These are phyloP conservation scores for Populus ilicifolia DNA, from an alignment of 345 rosid genomes.

Conservation along the genomic window DNA sequence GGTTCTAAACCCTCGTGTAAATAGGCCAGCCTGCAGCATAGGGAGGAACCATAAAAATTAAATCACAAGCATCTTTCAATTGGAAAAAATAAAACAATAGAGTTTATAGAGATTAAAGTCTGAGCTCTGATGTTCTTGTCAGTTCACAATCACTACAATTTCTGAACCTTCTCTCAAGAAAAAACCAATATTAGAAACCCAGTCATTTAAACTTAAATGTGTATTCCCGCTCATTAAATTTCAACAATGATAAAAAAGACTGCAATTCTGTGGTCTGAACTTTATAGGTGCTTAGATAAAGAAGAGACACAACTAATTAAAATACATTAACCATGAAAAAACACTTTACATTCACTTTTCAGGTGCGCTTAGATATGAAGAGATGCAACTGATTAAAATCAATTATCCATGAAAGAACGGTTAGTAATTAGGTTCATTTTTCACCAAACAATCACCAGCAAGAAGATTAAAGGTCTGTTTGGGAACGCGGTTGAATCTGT, in stretches of 20 bases:
- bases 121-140: neutral
- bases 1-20: conserved; percentile 96
- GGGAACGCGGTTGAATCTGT: too few species aligned
- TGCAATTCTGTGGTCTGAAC: neutral
- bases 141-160: neutral
- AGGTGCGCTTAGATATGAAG: neutral
- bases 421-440: neutral
- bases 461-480: too few species aligned
- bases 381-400: neutral
- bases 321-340: neutral
- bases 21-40: conserved; percentile 65
- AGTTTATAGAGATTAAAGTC: neutral
- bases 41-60: conserved; percentile 12
- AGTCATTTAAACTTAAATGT: too few species aligned
- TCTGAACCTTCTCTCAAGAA: neutral
- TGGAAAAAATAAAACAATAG: neutral
- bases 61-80: neutral
- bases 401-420: neutral
- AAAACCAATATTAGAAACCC: neutral
- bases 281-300: neutral
- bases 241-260: neutral
- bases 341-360: neutral
- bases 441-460: neutral
- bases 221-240: neutral
- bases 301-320: neutral